phyloP scores from a whole-genome alignment of 2,329 filamentous ascomycete species.

The Alternaria brassicae region DNA sequence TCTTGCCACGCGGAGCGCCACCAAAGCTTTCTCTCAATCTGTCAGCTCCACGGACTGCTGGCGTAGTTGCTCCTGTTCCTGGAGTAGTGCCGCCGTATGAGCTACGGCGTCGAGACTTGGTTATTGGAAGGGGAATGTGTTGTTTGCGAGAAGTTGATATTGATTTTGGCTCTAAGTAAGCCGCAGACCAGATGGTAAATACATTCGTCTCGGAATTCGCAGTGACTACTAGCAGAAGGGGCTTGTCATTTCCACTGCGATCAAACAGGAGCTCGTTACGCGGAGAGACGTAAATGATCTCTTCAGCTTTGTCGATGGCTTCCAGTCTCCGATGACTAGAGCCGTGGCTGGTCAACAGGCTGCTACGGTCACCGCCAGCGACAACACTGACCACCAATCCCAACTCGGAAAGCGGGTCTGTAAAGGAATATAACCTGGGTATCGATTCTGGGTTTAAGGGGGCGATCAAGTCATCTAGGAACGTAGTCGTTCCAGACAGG shows the following conservation, averaged over 20 bases:
- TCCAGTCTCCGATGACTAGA: constrained; percentile 52
- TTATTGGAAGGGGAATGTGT: constrained; percentile 47
- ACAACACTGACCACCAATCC: constrained; percentile 72
- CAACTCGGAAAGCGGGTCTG: constrained; percentile 84
- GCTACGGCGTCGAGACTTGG: constrained; percentile 67
- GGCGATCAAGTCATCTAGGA: constrained; percentile 44
- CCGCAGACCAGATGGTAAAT: constrained; percentile 85
- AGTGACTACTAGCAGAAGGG: constrained; percentile 78
- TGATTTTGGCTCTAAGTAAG: constrained; percentile 74
- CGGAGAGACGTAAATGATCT: constrained; percentile 82
- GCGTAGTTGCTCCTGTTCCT: constrained; percentile 76
- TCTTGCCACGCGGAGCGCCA: constrained; percentile 55
- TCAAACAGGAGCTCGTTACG: constrained; percentile 62
- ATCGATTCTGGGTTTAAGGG: constrained; percentile 58
- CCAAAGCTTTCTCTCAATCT: constrained; percentile 81
- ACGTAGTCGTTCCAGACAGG: constrained; percentile 33
- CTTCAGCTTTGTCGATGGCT: constrained; percentile 77
- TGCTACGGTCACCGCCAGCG: constrained; percentile 36
- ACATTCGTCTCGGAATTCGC: constrained; percentile 76
- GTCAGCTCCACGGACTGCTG: constrained; percentile 66
- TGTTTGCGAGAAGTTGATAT: constrained; percentile 54
- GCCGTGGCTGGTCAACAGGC: constrained; percentile 39
- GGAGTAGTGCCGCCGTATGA: constrained; percentile 65
- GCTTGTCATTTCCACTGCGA: constrained; percentile 52
- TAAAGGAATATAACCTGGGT: constrained; percentile 81